Percentiles rank a stretch among this genome's conserved stretches.
These are phyloP conservation scores for Hericium alpestre DNA, from an alignment of 768 basidiomycete genomes.

Conservation along the genomic window DNA sequence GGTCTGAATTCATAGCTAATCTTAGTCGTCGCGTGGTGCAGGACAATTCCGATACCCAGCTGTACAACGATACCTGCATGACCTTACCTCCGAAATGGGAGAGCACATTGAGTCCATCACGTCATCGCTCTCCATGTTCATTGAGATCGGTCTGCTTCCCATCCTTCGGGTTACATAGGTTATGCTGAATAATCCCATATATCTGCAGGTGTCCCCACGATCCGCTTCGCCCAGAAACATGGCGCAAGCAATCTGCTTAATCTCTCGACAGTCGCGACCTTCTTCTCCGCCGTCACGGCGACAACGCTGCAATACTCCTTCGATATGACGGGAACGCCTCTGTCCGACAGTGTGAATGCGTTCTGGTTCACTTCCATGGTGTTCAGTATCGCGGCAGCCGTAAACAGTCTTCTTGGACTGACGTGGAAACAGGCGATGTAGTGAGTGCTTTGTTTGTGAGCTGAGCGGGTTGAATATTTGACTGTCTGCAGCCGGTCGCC, in stretches of 20 bases:
- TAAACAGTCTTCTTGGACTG: slow-evolving; percentile 65
- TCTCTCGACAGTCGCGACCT: slow-evolving; percentile 67
- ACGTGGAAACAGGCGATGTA: slow-evolving; percentile 82
- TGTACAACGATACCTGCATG: slow-evolving; percentile 66
- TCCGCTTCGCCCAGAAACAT: slow-evolving; percentile 67
- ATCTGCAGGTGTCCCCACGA: slow-evolving; percentile 57
- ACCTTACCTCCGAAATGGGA: slow-evolving; percentile 63
- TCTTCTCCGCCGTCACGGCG: slow-evolving; percentile 68
- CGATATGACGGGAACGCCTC: slow-evolving; percentile 24
- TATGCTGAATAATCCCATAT: background rate
- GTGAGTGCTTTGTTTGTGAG: slow-evolving; percentile 31
- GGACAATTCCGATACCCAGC: slow-evolving; percentile 66
- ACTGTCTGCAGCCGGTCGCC: slow-evolving; percentile 48
- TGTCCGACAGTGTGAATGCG: slow-evolving; percentile 49
- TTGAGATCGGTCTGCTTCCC: slow-evolving; percentile 52
- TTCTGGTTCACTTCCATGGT: slow-evolving; percentile 72
- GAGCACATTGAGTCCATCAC: slow-evolving; percentile 64
- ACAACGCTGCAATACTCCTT: slow-evolving; percentile 65
- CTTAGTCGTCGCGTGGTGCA: slow-evolving; percentile 14
- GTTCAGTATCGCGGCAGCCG: slow-evolving; percentile 68
- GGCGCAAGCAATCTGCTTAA: slow-evolving; percentile 60
- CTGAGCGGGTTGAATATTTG: slow-evolving; percentile 2
- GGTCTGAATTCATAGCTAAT: background rate
- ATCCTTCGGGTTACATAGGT: background rate
- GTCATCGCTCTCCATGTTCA: slow-evolving; percentile 58